A percentile compares a stretch with the other conserved stretches of the same genome.
Conservation (phyloP, 257 asterid genomes). For the Phtheirospermum japonicum region DNA sequence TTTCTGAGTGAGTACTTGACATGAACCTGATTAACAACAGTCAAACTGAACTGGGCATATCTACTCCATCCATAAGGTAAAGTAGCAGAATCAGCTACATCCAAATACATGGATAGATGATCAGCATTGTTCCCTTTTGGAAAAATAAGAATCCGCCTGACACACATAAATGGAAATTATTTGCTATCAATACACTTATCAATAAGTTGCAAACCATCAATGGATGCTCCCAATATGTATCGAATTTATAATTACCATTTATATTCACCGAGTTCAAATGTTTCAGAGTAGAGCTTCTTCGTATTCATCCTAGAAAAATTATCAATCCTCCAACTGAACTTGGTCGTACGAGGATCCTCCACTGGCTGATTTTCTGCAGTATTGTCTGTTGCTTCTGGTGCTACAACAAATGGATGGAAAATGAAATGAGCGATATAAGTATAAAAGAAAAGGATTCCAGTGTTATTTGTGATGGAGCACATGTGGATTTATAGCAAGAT, state of each 20-base stretch:
- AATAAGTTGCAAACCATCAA: conserved; percentile 20
- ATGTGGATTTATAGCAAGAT: conserved; percentile 8
- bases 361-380: conserved; percentile 31
- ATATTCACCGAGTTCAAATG: conserved; percentile 42
- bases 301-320: conserved; percentile 38
- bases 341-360: conserved; percentile 37
- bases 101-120: conserved; percentile 49
- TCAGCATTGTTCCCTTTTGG: conserved; percentile 48
- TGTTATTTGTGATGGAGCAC: conserved; percentile 21
- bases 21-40: conserved; percentile 49
- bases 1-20: conserved; percentile 42
- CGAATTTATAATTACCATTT: conserved; percentile 40
- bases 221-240: conserved; percentile 12
- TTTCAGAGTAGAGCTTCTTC: conserved; percentile 52
- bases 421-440: not conserved
- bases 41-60: conserved; percentile 46
- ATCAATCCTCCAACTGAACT: conserved; percentile 54
- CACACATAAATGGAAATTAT: conserved; percentile 20
- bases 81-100: conserved; percentile 42
- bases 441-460: not conserved
- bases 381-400: conserved; percentile 29
- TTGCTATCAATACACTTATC: conserved; percentile 1
- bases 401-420: conserved; percentile 24
- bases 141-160: conserved; percentile 56
- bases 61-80: conserved; percentile 55